Evolutionary conservation across 2,329 filamentous ascomycete species (phyloP), one percentile per base, ranked within the genome.

Genomic region (Colletotrichum nymphaeae): DNA sequence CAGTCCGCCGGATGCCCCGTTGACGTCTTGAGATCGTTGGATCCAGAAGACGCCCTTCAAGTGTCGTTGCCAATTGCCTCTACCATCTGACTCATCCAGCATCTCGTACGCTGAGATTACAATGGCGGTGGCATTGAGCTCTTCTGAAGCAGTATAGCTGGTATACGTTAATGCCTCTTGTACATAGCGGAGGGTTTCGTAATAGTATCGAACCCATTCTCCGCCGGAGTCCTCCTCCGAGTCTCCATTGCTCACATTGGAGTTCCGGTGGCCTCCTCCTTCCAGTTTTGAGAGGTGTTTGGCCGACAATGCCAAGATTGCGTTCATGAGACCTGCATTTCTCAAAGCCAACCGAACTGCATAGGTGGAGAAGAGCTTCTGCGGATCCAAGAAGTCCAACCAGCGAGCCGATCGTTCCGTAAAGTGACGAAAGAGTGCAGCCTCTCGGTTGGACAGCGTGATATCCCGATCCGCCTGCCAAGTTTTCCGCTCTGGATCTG

Each of bases 31-130:
- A 0, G 87, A 90, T n/a, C 90, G 82, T 69, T 92, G 88, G 19
- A 92, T 92, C 88, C 90, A 92, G 75, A 92, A 93, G 0, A 92
- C 89, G 0, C 90, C 90, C 76, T 91, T 89, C 0, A 92, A 82
- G 77, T 93, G 90, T 2, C 89, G 83, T 73, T 92, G 88, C 90
- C 91, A 92, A 57, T 79, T 88, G 79, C 79, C 77, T 22, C 86
- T 85, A 4, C 86, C 86, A 3, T 86, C 88, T 6, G 86, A 86
- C 3, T 86, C 88, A 65, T 91, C 88, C n/a, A 92, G 86, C 90
- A 92, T 92, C 79, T 92, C 90, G 75, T 92, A 92, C 0, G 89
- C 89, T 14, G 88, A 91, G 35, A 92, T 88, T 19, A 92, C 84
- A 0, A 92, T 81, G 0, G 89, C 87, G 0, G 90, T 92, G 0